phyloP scores from a whole-genome alignment of 2,329 filamentous ascomycete genomes.

The Coleophoma eucalyptorum region DNA sequence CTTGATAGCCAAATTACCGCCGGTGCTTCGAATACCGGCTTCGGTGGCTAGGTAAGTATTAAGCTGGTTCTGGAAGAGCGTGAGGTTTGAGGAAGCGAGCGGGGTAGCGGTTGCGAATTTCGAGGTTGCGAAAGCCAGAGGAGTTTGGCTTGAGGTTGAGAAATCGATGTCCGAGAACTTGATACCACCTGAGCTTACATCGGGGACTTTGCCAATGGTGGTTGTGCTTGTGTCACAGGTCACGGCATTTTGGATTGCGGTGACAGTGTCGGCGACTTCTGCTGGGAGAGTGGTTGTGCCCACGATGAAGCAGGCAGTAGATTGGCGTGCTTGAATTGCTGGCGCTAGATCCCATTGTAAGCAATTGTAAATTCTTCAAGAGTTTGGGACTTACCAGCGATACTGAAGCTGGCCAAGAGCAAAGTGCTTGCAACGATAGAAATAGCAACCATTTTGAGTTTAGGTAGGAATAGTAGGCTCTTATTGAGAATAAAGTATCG shows the following conservation, averaged over 20 bases:
- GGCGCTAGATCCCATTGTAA: not conserved
- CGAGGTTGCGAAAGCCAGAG: conserved; percentile 50
- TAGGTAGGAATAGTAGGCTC: not conserved
- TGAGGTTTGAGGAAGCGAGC: conserved; percentile 44
- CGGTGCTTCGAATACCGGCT: conserved; percentile 50
- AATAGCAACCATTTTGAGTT: not conserved
- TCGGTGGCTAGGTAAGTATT: conserved; percentile 57
- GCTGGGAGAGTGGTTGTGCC: conserved; percentile 45
- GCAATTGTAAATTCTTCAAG: not conserved
- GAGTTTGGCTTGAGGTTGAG: conserved; percentile 39
- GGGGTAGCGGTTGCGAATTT: conserved; percentile 48
- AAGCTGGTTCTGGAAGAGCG: conserved; percentile 47
- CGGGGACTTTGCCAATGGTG: conserved; percentile 50
- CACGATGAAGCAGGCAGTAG: conserved; percentile 48
- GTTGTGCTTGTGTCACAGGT: conserved; percentile 44
- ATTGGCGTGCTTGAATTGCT: conserved; percentile 4
- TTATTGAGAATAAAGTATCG: not conserved
- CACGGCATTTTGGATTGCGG: conserved; percentile 36
- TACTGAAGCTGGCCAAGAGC: not conserved
- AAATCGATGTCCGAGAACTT: conserved; percentile 56
- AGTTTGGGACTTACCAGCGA: not conserved
- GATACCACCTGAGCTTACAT: conserved; percentile 46
- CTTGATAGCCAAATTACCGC: conserved; percentile 52
- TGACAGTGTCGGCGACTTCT: conserved; percentile 41
- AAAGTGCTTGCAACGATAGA: not conserved